Conservation (phyloP, 208 protist genomes). For the Acanthamoeba culbertsoni region DNA sequence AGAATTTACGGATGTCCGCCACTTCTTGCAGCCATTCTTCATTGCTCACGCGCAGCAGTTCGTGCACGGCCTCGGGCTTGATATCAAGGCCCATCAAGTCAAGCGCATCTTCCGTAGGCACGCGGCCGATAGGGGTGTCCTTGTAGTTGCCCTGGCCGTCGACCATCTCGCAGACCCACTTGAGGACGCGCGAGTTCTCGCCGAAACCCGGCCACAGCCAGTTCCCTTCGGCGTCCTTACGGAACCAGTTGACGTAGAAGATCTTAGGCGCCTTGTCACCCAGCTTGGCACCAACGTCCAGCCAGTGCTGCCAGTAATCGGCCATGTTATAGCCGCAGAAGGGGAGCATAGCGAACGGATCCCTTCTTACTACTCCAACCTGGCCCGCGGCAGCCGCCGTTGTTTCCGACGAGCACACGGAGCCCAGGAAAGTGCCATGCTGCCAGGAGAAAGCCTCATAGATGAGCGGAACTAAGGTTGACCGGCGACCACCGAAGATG, state of each 20-base stretch:
- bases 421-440: constrained; percentile 85
- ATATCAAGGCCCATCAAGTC: constrained; percentile 74
- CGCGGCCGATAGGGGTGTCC: constrained; percentile 74
- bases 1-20: constrained; percentile 69
- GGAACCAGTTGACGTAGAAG: constrained; percentile 89
- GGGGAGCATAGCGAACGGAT: constrained; percentile 88
- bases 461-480: constrained; percentile 80
- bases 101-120: constrained; percentile 66
- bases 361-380: constrained; percentile 69
- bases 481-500: constrained; percentile 85
- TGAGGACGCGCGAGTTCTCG: constrained; percentile 83
- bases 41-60: constrained; percentile 76
- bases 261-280: constrained; percentile 79
- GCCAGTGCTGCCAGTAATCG: constrained; percentile 88
- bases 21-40: constrained; percentile 73
- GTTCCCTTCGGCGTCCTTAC: constrained; percentile 65
- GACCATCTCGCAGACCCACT: constrained; percentile 79
- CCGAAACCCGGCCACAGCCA: constrained; percentile 89
- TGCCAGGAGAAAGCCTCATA: constrained; percentile 83
- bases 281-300: constrained; percentile 71
- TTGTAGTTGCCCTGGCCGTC: neutral
- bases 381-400: constrained; percentile 82
- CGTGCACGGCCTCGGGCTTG: constrained; percentile 28
- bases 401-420: constrained; percentile 78
- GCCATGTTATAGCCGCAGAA: constrained; percentile 89